Base-by-base conservation (phyloP, 2,329 filamentous ascomycete genomes). In the Epichloe elymi region DNA sequence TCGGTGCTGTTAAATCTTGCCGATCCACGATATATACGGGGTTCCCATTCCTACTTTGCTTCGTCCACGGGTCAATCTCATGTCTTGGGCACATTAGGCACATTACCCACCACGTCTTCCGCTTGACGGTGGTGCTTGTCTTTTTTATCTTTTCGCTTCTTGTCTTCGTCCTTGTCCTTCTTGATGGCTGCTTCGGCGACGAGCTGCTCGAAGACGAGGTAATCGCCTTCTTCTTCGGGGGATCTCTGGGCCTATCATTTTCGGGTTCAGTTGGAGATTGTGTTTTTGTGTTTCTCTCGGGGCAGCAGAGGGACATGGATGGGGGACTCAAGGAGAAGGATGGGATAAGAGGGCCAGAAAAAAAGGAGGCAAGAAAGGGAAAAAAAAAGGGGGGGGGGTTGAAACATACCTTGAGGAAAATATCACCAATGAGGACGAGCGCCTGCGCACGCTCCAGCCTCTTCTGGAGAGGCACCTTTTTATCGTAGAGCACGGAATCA, bases 141-240 rank as follows among this genome's bases (percentile, higher is more conserved):
- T 74, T 71, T 71, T 59, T 74, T 73, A 59, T 71, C 70, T 55
- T 79, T 74, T 71, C 82, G 76, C 59, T 70, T 71, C 67, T 80
- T 80, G 64, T 88, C 85, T 51, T 86, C 80, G 61, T 91, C 85
- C 66, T 88, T 83, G 62, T 93, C 88, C 70, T 96, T 95, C 78
- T 97, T 97, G 50, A 89, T 85, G 52, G 90, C 89, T 4, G 91
- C 91, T 66, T 98, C 93, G 48, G 93, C 90, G 68, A 98, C 95
- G 51, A 98, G 82, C 69, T 97, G 89, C 67, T 98, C 93, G 60
- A 98, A 98, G 15, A 91, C 90, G 80, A 98, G 94, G 70, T 95
- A 97, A 62, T 97, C 93, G 57, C 93, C 91, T 69, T 98, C 93
- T 72, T 98, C 93, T 57, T 98, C 93, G 41, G 91, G 91, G 50